Conservation (phyloP, 2,329 filamentous ascomycete species). For the Orbilia blumenaviensis region DNA sequence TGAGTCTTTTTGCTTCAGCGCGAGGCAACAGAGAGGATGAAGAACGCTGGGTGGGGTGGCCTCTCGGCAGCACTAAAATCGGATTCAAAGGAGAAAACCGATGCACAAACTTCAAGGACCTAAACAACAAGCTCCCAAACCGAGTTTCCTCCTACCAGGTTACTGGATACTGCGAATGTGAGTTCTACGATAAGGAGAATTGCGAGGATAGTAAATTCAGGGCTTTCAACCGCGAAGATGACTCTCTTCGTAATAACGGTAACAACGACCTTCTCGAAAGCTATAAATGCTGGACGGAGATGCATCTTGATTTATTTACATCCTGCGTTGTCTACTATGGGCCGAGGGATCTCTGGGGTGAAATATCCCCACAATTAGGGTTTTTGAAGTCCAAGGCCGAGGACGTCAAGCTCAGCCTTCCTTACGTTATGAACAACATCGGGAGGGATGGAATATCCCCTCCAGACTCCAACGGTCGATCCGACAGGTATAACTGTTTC, state of each 20-base stretch:
- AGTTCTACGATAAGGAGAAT: slow-evolving; percentile 4
- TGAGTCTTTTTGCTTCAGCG: neutral
- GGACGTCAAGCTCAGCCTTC: neutral
- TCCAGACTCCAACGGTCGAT: too few species aligned
- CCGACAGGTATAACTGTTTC: too few species aligned
- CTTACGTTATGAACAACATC: neutral
- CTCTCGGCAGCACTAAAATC: neutral
- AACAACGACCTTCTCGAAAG: neutral
- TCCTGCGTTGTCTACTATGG: neutral
- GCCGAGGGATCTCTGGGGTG: neutral
- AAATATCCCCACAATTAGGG: neutral
- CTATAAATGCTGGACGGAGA: neutral
- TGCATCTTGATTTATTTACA: neutral
- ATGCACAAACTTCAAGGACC: slow-evolving; percentile 6
- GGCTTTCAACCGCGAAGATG: neutral
- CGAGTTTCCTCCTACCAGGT: slow-evolving; percentile 14
- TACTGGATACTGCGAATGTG: slow-evolving; percentile 10
- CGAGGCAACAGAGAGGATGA: neutral
- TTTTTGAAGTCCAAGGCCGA: neutral
- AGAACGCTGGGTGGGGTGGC: neutral
- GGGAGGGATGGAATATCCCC: neutral
- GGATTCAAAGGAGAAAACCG: neutral
- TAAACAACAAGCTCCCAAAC: neutral
- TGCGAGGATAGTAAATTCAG: neutral
- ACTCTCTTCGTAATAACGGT: neutral